Percentiles rank a stretch among this genome's conserved stretches.
Conservation (phyloP, 345 rosid genomes). For the Euclidium syriacum region DNA sequence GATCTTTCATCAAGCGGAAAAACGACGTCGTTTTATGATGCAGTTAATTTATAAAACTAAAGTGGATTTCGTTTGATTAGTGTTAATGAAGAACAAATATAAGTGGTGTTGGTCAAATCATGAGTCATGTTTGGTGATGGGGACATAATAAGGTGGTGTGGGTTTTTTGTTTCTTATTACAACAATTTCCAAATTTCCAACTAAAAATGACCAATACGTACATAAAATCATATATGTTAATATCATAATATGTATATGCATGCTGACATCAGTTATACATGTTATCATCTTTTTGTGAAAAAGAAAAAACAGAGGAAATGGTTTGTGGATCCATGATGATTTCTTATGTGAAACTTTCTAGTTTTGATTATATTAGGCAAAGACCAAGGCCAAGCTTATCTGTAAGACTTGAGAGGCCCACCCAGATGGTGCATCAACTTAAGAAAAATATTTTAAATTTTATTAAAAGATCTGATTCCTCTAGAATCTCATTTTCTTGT, state of each 20-base stretch:
- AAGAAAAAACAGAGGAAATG: neutral
- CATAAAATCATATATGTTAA: neutral
- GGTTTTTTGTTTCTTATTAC: slow-evolving; percentile 10
- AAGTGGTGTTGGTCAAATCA: slow-evolving; percentile 25
- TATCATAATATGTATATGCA: neutral
- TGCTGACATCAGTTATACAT: slow-evolving; percentile 15
- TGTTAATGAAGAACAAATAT: slow-evolving; percentile 22
- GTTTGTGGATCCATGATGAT: slow-evolving; percentile 26
- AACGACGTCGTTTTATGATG: slow-evolving; percentile 3
- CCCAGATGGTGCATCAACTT: slow-evolving; percentile 12
- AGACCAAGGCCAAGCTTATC: slow-evolving; percentile 22
- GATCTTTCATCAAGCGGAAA: neutral
- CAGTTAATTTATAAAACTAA: neutral
- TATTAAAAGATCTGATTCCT: neutral
- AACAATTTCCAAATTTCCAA: slow-evolving; percentile 11
- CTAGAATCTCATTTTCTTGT: neutral
- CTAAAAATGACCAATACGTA: neutral
- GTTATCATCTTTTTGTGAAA: neutral
- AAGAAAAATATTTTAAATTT: neutral
- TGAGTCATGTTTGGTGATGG: slow-evolving; percentile 19
- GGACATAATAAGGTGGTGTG: slow-evolving; percentile 11
- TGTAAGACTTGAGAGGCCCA: slow-evolving; percentile 18
- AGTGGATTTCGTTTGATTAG: neutral
- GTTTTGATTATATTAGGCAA: slow-evolving; percentile 17
- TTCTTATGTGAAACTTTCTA: slow-evolving; percentile 16